phyloP scores from a whole-genome alignment of 108 stramenopile genomes.

The Stephanodiscus triporus region DNA sequence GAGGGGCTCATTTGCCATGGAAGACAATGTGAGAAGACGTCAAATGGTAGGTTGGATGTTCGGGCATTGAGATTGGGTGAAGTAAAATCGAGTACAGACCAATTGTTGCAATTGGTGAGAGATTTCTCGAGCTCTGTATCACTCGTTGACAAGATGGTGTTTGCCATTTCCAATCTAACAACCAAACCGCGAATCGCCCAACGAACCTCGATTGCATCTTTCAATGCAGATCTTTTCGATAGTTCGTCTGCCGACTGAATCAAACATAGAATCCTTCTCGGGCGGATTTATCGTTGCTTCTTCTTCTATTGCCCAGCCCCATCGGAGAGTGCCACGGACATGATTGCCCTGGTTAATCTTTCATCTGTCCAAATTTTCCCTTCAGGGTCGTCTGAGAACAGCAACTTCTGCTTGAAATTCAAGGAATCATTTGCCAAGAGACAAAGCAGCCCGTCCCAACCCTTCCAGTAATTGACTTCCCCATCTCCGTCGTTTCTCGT shows the following conservation, averaged over 20 bases:
- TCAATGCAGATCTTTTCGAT: constrained; percentile 33
- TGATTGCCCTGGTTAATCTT: constrained; percentile 43
- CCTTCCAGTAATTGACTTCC: constrained; percentile 59
- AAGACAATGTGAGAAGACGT: constrained; percentile 59
- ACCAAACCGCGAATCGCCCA: constrained; percentile 61
- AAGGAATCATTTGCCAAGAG: constrained; percentile 25
- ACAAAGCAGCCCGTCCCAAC: constrained; percentile 43
- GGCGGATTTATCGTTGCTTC: constrained; percentile 30
- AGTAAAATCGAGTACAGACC: constrained; percentile 7
- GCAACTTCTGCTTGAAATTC: not conserved
- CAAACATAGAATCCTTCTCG: constrained; percentile 52
- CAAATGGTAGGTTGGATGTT: constrained; percentile 61
- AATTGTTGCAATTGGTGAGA: not conserved
- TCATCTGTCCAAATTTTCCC: constrained; percentile 30
- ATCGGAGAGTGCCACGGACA: constrained; percentile 53
- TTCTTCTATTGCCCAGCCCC: not conserved
- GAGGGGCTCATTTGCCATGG: constrained; percentile 48
- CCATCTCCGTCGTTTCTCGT: constrained; percentile 72
- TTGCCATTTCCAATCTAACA: constrained; percentile 43
- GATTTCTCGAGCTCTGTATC: not conserved
- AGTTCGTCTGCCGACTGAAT: constrained; percentile 46
- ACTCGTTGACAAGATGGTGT: not conserved
- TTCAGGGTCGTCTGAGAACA: not conserved
- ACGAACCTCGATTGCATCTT: constrained; percentile 58
- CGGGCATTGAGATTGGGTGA: constrained; percentile 53